Evolutionary conservation across 73 alveolate species (phyloP).

Genomic region (Tetrahymena thermophila): DNA sequence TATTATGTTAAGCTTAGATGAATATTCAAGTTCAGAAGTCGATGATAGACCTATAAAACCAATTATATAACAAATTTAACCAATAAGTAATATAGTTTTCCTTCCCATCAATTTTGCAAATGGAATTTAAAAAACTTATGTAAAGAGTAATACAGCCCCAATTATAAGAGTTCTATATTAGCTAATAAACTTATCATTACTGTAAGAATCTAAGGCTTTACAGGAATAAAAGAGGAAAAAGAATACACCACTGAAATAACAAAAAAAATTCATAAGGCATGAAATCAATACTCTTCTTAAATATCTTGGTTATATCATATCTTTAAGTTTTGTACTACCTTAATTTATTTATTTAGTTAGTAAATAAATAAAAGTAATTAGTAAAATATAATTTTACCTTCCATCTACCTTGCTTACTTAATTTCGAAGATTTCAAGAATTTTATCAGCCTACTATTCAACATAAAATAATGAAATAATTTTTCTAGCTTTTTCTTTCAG

Average conservation of each 20-base stretch:
- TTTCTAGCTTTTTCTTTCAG: background rate
- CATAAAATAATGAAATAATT: background rate
- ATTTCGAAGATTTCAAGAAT: background rate
- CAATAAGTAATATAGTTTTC: background rate
- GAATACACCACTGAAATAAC: background rate
- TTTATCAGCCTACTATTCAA: background rate
- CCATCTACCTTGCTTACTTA: background rate
- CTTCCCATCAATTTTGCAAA: background rate
- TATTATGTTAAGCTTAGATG: background rate
- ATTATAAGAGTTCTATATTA: background rate
- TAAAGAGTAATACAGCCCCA: background rate
- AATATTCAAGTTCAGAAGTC: background rate
- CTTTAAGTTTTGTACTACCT: background rate
- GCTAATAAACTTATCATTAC: background rate
- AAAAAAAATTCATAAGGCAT: background rate
- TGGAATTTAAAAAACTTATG: background rate
- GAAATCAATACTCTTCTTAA: background rate
- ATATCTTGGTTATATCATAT: background rate
- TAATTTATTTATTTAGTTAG: background rate
- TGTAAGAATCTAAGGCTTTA: background rate
- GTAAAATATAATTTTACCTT: background rate
- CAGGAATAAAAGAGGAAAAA: background rate
- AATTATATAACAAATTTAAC: background rate
- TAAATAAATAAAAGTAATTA: no score
- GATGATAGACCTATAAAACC: background rate